Conservation (phyloP, 192 early-diverging fungal species). For the Lobosporangium transversale region DNA sequence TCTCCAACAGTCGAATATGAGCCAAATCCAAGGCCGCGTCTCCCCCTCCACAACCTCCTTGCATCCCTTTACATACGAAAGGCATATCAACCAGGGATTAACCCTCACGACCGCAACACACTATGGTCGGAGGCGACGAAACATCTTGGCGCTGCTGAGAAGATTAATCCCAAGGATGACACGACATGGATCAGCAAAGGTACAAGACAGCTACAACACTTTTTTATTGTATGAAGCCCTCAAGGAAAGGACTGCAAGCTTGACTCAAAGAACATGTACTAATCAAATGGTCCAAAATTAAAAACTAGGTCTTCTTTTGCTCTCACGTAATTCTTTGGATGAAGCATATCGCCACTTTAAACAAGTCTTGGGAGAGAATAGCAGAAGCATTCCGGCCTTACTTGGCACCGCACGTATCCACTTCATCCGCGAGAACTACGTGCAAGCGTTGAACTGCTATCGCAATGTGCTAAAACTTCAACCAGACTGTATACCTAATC, state of each 20-base stretch:
- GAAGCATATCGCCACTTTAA: constrained; percentile 63
- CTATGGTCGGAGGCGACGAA: constrained; percentile 76
- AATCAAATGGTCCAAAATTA: too few relatives aligned
- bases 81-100: constrained; percentile 55
- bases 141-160: constrained; percentile 79
- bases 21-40: constrained; percentile 60
- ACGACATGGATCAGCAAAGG: constrained; percentile 82
- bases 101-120: constrained; percentile 58
- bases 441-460: constrained; percentile 76
- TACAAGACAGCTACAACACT: constrained; percentile 7
- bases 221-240: too few relatives aligned
- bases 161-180: constrained; percentile 73
- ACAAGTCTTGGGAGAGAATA: constrained; percentile 60
- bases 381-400: constrained; percentile 67
- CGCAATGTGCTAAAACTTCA: constrained; percentile 74
- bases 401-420: constrained; percentile 72
- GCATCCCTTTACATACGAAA: constrained; percentile 81
- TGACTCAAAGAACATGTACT: not conserved
- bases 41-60: constrained; percentile 78
- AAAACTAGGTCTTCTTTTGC: constrained; percentile 69
- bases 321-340: constrained; percentile 63
- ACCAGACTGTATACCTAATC: constrained; percentile 70
- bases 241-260: too few relatives aligned
- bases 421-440: constrained; percentile 69
- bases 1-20: constrained; percentile 32